Conservation (phyloP, 345 rosid species). For the Excoecaria agallocha region DNA sequence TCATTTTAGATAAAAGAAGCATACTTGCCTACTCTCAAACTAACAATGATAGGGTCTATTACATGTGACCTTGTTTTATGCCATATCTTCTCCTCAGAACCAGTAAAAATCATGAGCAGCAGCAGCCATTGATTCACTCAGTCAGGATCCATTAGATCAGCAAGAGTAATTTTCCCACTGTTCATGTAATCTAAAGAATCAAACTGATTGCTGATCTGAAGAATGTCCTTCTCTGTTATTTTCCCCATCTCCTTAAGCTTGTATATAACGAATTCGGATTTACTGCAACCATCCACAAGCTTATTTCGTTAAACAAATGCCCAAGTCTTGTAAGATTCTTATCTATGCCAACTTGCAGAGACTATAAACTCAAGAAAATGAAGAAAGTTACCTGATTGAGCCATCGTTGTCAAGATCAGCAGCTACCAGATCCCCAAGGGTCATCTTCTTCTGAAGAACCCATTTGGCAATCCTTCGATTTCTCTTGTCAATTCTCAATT, state of each 20-base stretch:
- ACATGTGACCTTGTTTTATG: too few relatives aligned
- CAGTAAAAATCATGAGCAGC: neutral
- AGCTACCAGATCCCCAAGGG: conserved; percentile 62
- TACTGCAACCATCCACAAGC: conserved; percentile 42
- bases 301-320: neutral
- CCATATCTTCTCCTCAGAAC: too few relatives aligned
- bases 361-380: neutral
- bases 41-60: too few relatives aligned
- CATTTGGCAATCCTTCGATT: conserved; percentile 52
- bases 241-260: conserved; percentile 81
- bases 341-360: neutral
- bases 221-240: conserved; percentile 54
- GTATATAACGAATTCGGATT: conserved; percentile 63
- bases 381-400: conserved; percentile 54
- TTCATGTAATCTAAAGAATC: conserved; percentile 41
- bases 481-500: conserved; percentile 57
- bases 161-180: conserved; percentile 52
- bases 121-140: neutral
- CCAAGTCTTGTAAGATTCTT: neutral
- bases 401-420: conserved; percentile 71
- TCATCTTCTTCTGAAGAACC: conserved; percentile 65
- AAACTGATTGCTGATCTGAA: conserved; percentile 53
- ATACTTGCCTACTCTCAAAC: too few relatives aligned
- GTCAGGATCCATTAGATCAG: conserved; percentile 47
- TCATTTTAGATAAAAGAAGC: too few relatives aligned